Conservation (phyloP, 2,329 filamentous ascomycete genomes). For the Fusarium udum region DNA sequence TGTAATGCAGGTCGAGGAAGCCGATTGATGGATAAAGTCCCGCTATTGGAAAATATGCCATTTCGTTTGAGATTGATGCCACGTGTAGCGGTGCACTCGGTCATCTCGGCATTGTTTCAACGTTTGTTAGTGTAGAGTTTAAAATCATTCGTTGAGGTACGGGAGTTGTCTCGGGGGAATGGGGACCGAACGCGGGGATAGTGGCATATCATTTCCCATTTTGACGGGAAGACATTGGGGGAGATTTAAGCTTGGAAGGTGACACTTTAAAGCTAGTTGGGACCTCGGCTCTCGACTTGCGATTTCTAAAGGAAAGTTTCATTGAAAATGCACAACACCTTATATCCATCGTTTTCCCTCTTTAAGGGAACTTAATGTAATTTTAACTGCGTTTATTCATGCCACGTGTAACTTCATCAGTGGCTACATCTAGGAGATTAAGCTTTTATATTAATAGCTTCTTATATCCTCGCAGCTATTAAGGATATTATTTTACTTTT, state of each 20-base stretch:
- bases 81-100: not conserved
- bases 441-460: too few relatives aligned
- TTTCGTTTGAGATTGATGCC: not conserved
- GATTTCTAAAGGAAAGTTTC: not conserved
- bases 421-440: too few relatives aligned
- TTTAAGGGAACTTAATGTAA: too few relatives aligned
- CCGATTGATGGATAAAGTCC: conserved; percentile 28
- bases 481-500: too few relatives aligned
- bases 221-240: not conserved
- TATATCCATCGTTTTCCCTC: rapidly evolving
- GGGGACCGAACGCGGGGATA: conserved; percentile 9
- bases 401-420: too few relatives aligned
- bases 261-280: not conserved
- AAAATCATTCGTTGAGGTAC: not conserved
- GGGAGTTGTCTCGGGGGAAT: not conserved
- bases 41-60: not conserved
- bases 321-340: not conserved
- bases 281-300: not conserved
- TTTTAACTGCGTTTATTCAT: too few relatives aligned
- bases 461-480: too few relatives aligned
- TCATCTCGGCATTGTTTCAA: not conserved
- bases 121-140: not conserved
- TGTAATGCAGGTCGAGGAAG: not conserved
- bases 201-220: conserved; percentile 8
- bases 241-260: not conserved